Conservation (phyloP, 352 stramenopile species). For the Phytophthora uliginosa region DNA sequence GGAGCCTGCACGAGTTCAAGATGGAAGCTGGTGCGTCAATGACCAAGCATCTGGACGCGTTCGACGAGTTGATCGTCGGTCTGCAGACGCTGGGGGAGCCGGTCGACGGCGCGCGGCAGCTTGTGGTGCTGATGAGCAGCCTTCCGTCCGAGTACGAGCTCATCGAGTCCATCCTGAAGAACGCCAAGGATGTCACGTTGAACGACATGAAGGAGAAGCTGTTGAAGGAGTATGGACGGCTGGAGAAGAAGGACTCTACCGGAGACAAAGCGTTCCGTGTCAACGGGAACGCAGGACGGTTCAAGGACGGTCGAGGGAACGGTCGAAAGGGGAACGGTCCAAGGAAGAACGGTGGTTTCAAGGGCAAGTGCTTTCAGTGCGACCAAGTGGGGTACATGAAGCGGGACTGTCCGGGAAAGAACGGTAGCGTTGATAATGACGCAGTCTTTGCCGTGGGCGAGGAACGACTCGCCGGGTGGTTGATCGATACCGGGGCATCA, state of each 20-base stretch:
- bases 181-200: slow-evolving; percentile 14
- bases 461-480: no score
- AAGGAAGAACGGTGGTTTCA: no score
- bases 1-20: background rate
- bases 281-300: background rate
- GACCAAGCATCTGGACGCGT: slow-evolving; percentile 29
- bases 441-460: no score
- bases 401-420: no score
- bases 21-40: slow-evolving; percentile 2
- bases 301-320: background rate
- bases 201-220: slow-evolving; percentile 32
- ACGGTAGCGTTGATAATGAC: no score
- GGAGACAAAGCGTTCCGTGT: background rate
- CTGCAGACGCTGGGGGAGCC: slow-evolving; percentile 30
- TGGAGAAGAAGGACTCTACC: slow-evolving; percentile 20
- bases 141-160: slow-evolving; percentile 34
- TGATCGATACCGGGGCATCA: no score
- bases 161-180: slow-evolving; percentile 25
- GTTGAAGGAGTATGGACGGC: background rate
- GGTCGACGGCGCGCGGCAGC: slow-evolving; percentile 31
- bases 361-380: no score
- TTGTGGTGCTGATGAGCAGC: slow-evolving; percentile 31
- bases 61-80: slow-evolving; percentile 34
- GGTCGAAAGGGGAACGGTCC: no score
- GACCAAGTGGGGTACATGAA: no score